phyloP scores from a whole-genome alignment of 164 flowering plant species.

The Nymphaea colorata region DNA sequence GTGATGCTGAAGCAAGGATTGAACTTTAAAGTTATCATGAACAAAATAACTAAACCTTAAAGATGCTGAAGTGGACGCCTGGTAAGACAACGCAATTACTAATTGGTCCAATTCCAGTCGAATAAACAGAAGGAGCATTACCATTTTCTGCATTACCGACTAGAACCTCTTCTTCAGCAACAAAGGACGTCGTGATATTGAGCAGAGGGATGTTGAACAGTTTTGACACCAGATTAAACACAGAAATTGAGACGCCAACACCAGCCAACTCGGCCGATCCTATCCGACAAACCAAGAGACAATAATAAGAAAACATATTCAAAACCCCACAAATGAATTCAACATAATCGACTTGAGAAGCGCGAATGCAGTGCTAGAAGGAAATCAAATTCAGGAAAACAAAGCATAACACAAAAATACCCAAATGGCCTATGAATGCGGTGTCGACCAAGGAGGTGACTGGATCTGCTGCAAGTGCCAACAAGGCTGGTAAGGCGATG shows the following conservation, averaged over 20 bases:
- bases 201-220: slow-evolving; percentile 90
- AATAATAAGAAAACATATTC: slow-evolving; percentile 4
- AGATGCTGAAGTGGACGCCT: no score
- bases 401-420: slow-evolving; percentile 17
- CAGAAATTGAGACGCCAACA: slow-evolving; percentile 89
- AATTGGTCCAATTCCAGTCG: no score
- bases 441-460: slow-evolving; percentile 58
- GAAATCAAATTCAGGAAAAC: background rate
- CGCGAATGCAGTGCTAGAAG: background rate
- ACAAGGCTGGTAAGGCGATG: slow-evolving; percentile 72
- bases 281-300: slow-evolving; percentile 6
- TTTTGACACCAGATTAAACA: slow-evolving; percentile 86
- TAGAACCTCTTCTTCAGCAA: slow-evolving; percentile 85
- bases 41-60: no score
- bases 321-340: background rate
- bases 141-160: background rate
- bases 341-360: background rate
- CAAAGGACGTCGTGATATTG: slow-evolving; percentile 86
- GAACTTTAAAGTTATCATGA: no score
- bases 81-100: no score
- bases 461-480: slow-evolving; percentile 88
- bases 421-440: slow-evolving; percentile 73
- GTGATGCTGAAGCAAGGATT: no score
- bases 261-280: slow-evolving; percentile 91
- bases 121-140: no score